Evolutionary conservation across 345 rosid genomes (phyloP).

Genomic region (Citrus unshiu): DNA sequence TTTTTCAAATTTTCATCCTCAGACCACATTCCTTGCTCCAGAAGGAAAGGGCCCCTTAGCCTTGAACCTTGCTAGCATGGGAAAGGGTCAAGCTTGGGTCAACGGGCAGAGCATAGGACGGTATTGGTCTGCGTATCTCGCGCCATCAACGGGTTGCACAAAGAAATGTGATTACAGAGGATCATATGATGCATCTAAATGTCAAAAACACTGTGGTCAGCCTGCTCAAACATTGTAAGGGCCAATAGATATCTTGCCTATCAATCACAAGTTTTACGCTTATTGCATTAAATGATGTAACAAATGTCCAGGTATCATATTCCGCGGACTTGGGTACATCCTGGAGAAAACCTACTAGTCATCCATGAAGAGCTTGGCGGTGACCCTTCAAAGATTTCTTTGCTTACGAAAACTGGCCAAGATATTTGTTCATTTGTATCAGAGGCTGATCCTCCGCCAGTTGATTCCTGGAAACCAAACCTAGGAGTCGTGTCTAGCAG

Average conservation of each 20-base stretch:
- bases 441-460: conserved; percentile 49
- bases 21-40: conserved; percentile 42
- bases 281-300: neutral
- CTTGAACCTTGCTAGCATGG: conserved; percentile 57
- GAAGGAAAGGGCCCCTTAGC: conserved; percentile 50
- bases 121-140: conserved; percentile 57
- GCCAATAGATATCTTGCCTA: neutral
- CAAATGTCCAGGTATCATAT: conserved; percentile 45
- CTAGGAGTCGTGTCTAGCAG: conserved; percentile 18
- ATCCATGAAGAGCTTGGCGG: conserved; percentile 67
- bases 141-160: conserved; percentile 42
- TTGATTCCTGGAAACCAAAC: conserved; percentile 45
- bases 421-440: conserved; percentile 49
- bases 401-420: conserved; percentile 40
- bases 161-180: conserved; percentile 57
- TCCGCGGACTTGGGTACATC: conserved; percentile 51
- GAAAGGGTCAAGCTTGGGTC: conserved; percentile 72
- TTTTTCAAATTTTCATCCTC: neutral
- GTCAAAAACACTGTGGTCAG: conserved; percentile 52
- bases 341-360: conserved; percentile 51
- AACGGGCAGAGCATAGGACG: conserved; percentile 56
- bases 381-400: conserved; percentile 47
- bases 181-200: conserved; percentile 38
- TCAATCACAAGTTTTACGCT: neutral
- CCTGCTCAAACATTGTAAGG: conserved; percentile 64